phyloP scores from a whole-genome alignment of 192 early-diverging fungal species.

The Backusella sp. region DNA sequence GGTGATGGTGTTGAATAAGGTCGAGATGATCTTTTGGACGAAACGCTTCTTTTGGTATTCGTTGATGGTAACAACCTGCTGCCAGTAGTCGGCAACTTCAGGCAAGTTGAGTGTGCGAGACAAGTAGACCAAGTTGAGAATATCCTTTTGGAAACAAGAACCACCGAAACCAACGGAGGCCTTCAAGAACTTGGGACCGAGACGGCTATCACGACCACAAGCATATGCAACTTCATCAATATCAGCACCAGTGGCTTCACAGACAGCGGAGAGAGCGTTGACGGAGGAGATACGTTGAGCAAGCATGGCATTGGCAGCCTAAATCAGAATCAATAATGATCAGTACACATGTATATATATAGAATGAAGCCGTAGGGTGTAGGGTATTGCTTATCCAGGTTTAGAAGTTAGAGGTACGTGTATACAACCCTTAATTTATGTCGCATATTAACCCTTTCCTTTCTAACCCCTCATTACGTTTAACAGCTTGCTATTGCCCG shows the following conservation, averaged over 20 bases:
- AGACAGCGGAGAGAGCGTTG: constrained; percentile 87
- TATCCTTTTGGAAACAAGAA: constrained; percentile 95
- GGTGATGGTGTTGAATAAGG: constrained; percentile 76
- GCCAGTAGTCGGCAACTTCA: constrained; percentile 94
- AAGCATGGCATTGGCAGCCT: constrained; percentile 90
- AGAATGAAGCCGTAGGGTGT: background rate
- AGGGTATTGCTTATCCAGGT: background rate
- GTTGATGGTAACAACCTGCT: constrained; percentile 87
- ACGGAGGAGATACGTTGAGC: constrained; percentile 93
- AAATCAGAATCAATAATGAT: constrained; percentile 7
- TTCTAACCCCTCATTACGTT: background rate
- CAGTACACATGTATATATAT: background rate
- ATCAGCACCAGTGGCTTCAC: constrained; percentile 90
- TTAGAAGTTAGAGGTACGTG: background rate
- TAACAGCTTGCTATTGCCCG: background rate
- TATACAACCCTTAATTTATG: background rate
- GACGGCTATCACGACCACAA: constrained; percentile 81
- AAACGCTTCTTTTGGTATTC: constrained; percentile 91
- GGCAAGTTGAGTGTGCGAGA: constrained; percentile 77
- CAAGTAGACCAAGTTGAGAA: constrained; percentile 89
- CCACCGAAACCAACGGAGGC: constrained; percentile 94
- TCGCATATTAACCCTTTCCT: background rate
- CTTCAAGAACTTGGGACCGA: constrained; percentile 88
- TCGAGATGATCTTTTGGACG: constrained; percentile 65
- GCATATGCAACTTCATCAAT: constrained; percentile 90